A percentile compares a stretch with the other conserved stretches of the same genome.
Evolutionary conservation across 371 early-diverging fungal species (phyloP).

Genomic region (Lichtheimia hyalospora): DNA sequence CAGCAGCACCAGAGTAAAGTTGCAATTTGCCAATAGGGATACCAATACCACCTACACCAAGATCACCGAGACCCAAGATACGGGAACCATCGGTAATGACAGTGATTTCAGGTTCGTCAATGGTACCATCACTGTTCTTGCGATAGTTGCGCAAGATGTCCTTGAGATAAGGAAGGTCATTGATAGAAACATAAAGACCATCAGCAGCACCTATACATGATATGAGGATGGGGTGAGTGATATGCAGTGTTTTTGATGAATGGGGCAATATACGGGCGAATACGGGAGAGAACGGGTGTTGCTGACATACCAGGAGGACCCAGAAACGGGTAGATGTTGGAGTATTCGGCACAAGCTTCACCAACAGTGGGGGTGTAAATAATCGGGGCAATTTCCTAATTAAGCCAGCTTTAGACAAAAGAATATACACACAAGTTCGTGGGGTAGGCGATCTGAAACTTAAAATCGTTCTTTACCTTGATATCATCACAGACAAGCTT

Average conservation of each 20-base stretch:
- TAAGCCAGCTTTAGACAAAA: neutral
- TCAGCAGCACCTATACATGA: constrained; percentile 45
- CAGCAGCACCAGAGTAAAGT: constrained; percentile 87
- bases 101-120: constrained; percentile 64
- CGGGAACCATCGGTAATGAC: constrained; percentile 94
- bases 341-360: constrained; percentile 85
- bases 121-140: constrained; percentile 40
- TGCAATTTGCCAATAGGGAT: constrained; percentile 93
- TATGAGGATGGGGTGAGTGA: neutral
- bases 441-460: neutral
- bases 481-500: constrained; percentile 71
- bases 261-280: neutral
- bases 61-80: constrained; percentile 89
- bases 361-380: constrained; percentile 94
- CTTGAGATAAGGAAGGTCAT: constrained; percentile 70
- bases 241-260: neutral
- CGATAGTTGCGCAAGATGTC: constrained; percentile 63
- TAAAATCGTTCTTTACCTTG: constrained; percentile 43
- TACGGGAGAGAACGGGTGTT: neutral
- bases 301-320: constrained; percentile 61
- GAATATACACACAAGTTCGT: constrained; percentile 5
- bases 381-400: constrained; percentile 70
- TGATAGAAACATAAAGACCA: constrained; percentile 83
- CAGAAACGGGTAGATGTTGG: constrained; percentile 82
- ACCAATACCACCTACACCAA: constrained; percentile 93